Evolutionary conservation across 352 stramenopile species (phyloP), one percentile per base, ranked within the genome.

Genomic region (Phytophthora nicotianae): DNA sequence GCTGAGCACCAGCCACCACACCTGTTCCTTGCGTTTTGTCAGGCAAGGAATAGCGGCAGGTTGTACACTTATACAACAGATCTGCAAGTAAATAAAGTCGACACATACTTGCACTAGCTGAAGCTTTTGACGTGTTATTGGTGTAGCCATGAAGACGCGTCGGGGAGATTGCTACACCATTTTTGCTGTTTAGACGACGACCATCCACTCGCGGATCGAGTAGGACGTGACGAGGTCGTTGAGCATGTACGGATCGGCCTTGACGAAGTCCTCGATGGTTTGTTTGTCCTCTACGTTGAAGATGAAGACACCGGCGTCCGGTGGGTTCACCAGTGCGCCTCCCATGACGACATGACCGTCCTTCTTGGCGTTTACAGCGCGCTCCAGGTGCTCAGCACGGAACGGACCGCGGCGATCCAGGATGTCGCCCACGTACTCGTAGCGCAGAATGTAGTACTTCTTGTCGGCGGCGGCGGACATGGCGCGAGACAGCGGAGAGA

Each of bases 361-460:
- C 26, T 79, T 73, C 66, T 89, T 89, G 54, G 77, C 61, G 48
- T 62, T 70, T 41, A 74, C 58, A 6, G 77, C 73, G 62, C 70
- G 75, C 65, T 77, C 66, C 57, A 91, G 58, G 60, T 90, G 84
- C 58, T 88, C 77, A 19, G 67, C 60, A 26, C 84, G 84, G 70
- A 90, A 93, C 38, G 82, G 82, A 0, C 69, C 75, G 51, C 84
- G 80, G 53, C 87, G 88, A 46, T 91, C 74, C 37, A 90, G 68
- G 52, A 91, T 91, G 49, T 90, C 82, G n/a, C 74, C 50, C 52
- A 86, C 73, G 70, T 93, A 91, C 46, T 83, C 74, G 69, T 93
- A 91, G 37, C 72, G 80, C 35, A 93, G 66, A 43, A 93, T 75
- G 70, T 75, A 92, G 37, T 75, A 81, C 59, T 89, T 88, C 64